Evolutionary conservation across 768 basidiomycete genomes (phyloP).

Genomic region (Exsudoporus frostii): DNA sequence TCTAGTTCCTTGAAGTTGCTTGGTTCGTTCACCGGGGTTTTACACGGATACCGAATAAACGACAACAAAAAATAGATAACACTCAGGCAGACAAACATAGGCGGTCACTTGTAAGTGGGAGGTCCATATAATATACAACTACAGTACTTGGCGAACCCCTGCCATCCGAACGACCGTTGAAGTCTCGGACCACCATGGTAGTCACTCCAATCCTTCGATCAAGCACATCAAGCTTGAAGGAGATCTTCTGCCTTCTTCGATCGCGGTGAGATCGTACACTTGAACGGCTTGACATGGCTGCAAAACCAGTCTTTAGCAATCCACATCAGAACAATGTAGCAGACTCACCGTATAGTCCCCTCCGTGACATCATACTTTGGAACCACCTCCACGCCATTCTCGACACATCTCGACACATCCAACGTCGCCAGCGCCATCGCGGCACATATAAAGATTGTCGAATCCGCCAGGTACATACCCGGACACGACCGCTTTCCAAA

Average conservation of each 20-base stretch:
- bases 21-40: too few species aligned
- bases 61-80: too few species aligned
- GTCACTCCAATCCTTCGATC: too few species aligned
- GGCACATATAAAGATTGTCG: conserved; percentile 1
- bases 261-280: conserved; percentile 5
- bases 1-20: too few species aligned
- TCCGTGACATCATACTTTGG: conserved; percentile 1
- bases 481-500: conserved; percentile 14
- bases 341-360: conserved; percentile 1
- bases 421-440: conserved; percentile 9
- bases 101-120: too few species aligned
- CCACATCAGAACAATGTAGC: not conserved
- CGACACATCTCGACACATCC: conserved; percentile 2
- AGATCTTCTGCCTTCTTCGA: conserved; percentile 5
- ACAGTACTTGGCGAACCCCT: too few species aligned
- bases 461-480: conserved; percentile 5
- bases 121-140: too few species aligned
- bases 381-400: not conserved
- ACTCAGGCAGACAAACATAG: too few species aligned
- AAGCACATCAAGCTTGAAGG: not conserved
- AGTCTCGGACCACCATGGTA: too few species aligned
- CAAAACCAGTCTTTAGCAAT: not conserved
- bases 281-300: conserved; percentile 13
- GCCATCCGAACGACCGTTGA: too few species aligned
- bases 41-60: too few species aligned